Base-by-base conservation (phyloP, 257 asterid genomes). In the Schizonepeta tenuifolia region DNA sequence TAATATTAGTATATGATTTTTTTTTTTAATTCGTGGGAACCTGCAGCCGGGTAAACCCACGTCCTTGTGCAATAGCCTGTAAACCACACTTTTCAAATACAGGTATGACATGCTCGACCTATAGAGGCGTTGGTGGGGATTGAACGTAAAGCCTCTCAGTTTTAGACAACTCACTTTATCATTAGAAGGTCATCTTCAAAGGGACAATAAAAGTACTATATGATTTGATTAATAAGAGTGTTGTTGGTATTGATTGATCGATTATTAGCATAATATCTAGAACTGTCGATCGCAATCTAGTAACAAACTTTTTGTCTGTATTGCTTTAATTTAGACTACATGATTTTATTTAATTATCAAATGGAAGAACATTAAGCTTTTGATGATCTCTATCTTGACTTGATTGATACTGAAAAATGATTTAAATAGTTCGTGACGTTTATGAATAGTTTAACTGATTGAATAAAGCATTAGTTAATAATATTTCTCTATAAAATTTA, bases 231-330 rank as follows among this genome's bases (percentile, higher is more conserved):
- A 54, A 22, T 1, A 60, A n/a, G 20, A 61, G 14, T 36, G 54
- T 22, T 64, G 35, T 9, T 38, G 14, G 51, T 40, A 65, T 65
- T 65, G 57, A 55, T 49, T 22, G 50, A 36, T 50, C 38, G 53
- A 44, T 66, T 33, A 75, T 75, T 67, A 21, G 31, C 35, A 68
- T 55, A 75, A 53, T 69, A 59, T 61, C 80, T 75, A 35, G n/a
- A 50, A 75, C 51, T 50, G 71, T 75, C 69, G 21, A 47, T 67
- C 28, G n/a, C 62, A 75, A 67, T 75, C 74, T 46, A 67, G 61
- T 58, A 35, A 46, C 61, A 44, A 67, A 14, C 8, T 21, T 43
- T 54, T 56, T 57, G 67, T 38, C 41, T 50, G 9, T 60, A 35
- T 21, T 41, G 36, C 53, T 40, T 31, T 41, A 63, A 38, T 63